phyloP scores from a whole-genome alignment of 225 moss, liverwort and hornwort genomes.

The Straminergon stramineum region DNA sequence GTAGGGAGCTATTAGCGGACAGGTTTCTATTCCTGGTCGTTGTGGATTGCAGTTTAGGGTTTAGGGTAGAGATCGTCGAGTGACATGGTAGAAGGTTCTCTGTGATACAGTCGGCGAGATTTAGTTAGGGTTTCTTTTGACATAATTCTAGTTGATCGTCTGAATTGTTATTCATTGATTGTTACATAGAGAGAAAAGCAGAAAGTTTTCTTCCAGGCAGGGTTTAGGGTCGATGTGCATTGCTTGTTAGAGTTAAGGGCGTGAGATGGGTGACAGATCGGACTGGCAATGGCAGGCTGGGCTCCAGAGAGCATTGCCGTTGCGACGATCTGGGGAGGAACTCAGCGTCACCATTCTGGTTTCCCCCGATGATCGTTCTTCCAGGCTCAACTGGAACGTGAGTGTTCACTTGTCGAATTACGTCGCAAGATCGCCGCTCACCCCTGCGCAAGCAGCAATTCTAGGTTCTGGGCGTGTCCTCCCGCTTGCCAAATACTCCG shows the following conservation, averaged over 20 bases:
- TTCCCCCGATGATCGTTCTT: not conserved
- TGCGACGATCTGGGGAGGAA: conserved; percentile 59
- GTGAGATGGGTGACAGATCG: not conserved
- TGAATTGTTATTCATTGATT: not conserved
- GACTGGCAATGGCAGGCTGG: conserved; percentile 30
- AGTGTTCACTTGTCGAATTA: conserved; percentile 66
- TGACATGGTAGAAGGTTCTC: not conserved
- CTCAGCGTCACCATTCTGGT: conserved; percentile 54
- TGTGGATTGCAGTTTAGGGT: not conserved
- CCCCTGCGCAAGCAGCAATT: conserved; percentile 31
- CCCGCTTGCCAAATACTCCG: conserved; percentile 63
- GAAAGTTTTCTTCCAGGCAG: not conserved
- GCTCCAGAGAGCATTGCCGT: conserved; percentile 38
- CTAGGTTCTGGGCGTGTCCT: conserved; percentile 61
- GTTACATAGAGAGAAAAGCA: not conserved
- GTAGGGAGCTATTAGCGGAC: not conserved
- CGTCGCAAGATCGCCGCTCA: conserved; percentile 4
- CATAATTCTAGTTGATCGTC: not conserved
- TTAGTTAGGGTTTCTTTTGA: not conserved
- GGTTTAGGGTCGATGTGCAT: not conserved
- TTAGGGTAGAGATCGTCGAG: not conserved
- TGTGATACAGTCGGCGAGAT: too few species aligned
- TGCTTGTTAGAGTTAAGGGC: not conserved
- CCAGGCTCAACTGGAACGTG: conserved; percentile 20
- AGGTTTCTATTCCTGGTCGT: not conserved